Base-by-base conservation (phyloP, 2,329 filamentous ascomycete genomes). In the Colletotrichum sp. region DNA sequence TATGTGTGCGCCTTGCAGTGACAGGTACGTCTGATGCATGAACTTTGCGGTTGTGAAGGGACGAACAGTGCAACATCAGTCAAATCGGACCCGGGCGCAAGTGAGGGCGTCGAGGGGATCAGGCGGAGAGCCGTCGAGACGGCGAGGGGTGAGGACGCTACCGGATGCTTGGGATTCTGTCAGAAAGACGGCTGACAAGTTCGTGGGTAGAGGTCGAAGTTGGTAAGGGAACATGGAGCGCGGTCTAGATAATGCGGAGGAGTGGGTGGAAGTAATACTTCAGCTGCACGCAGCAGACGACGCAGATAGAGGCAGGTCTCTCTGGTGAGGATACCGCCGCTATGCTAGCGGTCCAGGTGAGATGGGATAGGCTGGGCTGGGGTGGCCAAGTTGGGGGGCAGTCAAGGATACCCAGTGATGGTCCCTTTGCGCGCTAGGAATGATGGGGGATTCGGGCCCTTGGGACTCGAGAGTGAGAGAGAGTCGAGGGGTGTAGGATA, bases 21-120 rank as follows among this genome's bases (percentile, higher is more conserved):
- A 78, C 64, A 78, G 78, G 65, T 79, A 75, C 63, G 76, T 81
- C 75, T 32, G 80, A 79, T 81, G 80, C 81, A 83, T 83, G 78
- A 79, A 81, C 78, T 78, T 78, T 78, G 77, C 76, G 76, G 78
- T 79, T 77, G 72, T 76, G 76, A 76, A 76, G 77, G 71, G 75
- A 66, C 65, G 71, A 68, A 77, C 71, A 69, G 65, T 75, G 57
- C 71, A 63, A 72, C 77, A 77, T 78, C 60, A 74, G 77, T 39
- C 64, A 67, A 24, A 34, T 52, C 59, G 60, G 65, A 69, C 69
- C 49, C 36, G 44, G 68, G 34, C 34, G 73, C 36, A 32, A 63
- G 30, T 32, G 55, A 44, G 26, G 18, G 39, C 39, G 52, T 60
- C 60, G 62, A 65, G 21, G 5, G 39, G 36, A 32, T 24, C 59